Evolutionary conservation across 179 eudicot genomes (phyloP).

Genomic region (Silene coronaria): DNA sequence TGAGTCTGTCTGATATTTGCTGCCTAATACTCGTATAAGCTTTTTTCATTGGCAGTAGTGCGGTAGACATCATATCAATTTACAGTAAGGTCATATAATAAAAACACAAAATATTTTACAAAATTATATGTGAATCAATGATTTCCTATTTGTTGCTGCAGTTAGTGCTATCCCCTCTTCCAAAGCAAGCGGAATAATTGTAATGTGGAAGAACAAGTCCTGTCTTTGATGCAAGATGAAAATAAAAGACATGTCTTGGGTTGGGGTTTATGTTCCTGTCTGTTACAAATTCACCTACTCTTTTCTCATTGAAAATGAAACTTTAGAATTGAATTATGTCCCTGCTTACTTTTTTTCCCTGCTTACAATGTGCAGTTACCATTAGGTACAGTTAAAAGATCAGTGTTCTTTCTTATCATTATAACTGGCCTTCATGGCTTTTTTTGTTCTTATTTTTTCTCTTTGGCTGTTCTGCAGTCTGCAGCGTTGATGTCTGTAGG

Average conservation of each 20-base stretch:
- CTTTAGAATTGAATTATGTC: not conserved
- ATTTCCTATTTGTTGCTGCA: not conserved
- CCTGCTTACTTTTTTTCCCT: not conserved
- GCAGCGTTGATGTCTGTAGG: constrained; percentile 93
- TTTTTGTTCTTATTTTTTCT: constrained; percentile 9
- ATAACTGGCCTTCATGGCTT: not conserved
- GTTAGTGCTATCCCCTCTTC: not conserved
- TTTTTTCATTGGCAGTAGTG: not conserved
- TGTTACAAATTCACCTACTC: not conserved
- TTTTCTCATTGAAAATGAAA: constrained; percentile 11
- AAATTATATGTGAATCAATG: not conserved
- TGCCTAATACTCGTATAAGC: not conserved
- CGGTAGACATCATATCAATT: not conserved
- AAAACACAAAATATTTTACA: not conserved
- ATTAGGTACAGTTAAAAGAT: not conserved
- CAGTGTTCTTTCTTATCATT: not conserved
- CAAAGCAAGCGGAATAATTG: not conserved
- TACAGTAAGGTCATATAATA: not conserved
- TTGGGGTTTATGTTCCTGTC: constrained; percentile 5
- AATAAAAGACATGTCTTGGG: not conserved
- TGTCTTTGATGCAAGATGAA: not conserved
- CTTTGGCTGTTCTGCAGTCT: constrained; percentile 47
- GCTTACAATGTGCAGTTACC: not conserved
- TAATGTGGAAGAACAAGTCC: not conserved
- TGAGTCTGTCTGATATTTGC: not conserved